A percentile compares a stretch with the other conserved stretches of the same genome.
These are phyloP conservation scores for Jasminum sambac DNA, from an alignment of 257 asterid species.

Conservation along the genomic window DNA sequence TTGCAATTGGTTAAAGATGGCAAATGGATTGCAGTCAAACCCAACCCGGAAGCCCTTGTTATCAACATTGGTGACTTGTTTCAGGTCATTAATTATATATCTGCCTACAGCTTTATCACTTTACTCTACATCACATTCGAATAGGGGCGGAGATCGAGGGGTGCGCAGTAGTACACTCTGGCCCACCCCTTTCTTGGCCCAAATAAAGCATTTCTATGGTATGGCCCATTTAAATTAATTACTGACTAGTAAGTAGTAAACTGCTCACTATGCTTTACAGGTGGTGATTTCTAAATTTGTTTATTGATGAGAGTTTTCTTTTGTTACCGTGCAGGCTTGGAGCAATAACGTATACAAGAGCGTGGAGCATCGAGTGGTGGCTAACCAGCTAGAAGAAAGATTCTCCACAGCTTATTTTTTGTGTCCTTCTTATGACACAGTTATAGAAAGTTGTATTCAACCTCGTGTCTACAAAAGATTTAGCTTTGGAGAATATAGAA, in stretches of 20 bases:
- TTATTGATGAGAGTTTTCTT: not conserved
- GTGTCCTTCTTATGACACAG: constrained; percentile 76
- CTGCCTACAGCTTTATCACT: not conserved
- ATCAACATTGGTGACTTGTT: constrained; percentile 83
- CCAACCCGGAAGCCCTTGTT: constrained; percentile 66
- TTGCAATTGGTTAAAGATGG: constrained; percentile 74
- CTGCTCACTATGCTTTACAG: not conserved
- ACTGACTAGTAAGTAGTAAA: not conserved
- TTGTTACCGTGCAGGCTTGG: constrained; percentile 70
- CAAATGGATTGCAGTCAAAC: constrained; percentile 78
- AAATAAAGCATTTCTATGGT: no score
- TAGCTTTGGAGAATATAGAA: constrained; percentile 72
- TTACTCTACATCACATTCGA: not conserved
- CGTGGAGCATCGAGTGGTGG: constrained; percentile 84
- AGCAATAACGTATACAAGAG: constrained; percentile 82
- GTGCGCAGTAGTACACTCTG: no score
- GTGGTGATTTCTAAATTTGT: not conserved
- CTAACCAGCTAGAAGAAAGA: constrained; percentile 63
- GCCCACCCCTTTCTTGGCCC: no score
- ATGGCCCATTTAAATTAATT: no score
- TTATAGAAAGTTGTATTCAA: constrained; percentile 43
- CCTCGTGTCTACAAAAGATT: constrained; percentile 67
- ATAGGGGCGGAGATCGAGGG: not conserved
- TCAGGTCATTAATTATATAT: constrained; percentile 44
- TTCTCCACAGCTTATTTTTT: constrained; percentile 82